Evolutionary conservation across 2,329 filamentous ascomycete genomes (phyloP), one percentile per base, ranked within the genome.

Genomic region (Shiraia sp.): DNA sequence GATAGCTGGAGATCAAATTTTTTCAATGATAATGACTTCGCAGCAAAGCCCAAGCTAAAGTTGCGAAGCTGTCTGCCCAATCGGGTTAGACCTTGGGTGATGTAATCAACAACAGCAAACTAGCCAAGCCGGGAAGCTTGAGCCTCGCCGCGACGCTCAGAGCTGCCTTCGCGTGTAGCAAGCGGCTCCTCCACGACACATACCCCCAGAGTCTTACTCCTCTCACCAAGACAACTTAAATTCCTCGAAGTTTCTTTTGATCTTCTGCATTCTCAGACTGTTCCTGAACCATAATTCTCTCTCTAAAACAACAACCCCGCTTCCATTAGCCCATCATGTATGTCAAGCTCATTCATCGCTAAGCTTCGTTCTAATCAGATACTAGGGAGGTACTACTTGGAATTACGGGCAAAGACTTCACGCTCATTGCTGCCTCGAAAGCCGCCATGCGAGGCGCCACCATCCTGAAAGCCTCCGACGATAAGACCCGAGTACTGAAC

Each of bases 401-500:
- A 67, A 96, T 99, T 73, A 96, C 92, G 47, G 95, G 93, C 78
- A 96, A 96, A 80, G 95, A 99, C 82, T 99, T 96, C 74, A 95
- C 91, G 77, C 85, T 99, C 80, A 85, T 99, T 71, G 93, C 90
- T 65, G 89, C 93, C 63, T 97, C 91, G 52, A 97, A 99, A 79
- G 93, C 93, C 69, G 89, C 91, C 64, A 97, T 97, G 91, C 86
- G 93, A 77, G 93, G 93, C 65, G 89, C 90, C 53, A 96, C 92
- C 46, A 87, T 99, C 72, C 85, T 99, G 69, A 99, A 99, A 76
- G 83, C 89, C 44, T 82, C 84, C 57, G 95, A 99, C 74, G 92
- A 99, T 81, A 99, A 99, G 83, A 99, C 93, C 54, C 83, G 90
- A 70, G 76, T 81, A 57, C 79, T 99, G 59, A 99, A 96, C 81